Conservation (phyloP, 352 stramenopile species). For the Pythium chondricola region DNA sequence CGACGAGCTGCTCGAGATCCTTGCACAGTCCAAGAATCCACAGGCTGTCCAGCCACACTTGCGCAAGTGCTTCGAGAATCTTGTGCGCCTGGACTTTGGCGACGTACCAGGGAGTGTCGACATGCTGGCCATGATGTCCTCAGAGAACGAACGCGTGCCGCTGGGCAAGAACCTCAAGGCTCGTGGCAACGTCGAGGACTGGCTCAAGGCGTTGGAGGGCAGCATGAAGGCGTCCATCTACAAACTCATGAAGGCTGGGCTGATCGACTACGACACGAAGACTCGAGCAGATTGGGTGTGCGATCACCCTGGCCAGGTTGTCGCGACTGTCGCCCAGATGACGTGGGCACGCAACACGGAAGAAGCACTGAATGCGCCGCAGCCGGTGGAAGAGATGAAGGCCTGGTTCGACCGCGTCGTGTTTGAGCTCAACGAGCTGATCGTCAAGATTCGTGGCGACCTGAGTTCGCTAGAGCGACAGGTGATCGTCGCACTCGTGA, state of each 20-base stretch:
- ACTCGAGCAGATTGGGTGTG: slow-evolving; percentile 80
- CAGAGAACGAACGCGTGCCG: slow-evolving; percentile 83
- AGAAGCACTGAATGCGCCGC: slow-evolving; percentile 42
- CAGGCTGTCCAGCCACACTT: slow-evolving; percentile 92
- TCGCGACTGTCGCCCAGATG: slow-evolving; percentile 92
- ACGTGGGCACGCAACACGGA: slow-evolving; percentile 90
- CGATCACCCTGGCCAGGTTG: slow-evolving; percentile 89
- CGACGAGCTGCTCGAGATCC: slow-evolving; percentile 92
- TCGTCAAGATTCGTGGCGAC: slow-evolving; percentile 89
- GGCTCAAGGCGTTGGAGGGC: slow-evolving; percentile 82
- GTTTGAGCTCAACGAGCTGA: slow-evolving; percentile 87
- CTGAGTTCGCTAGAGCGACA: slow-evolving; percentile 86
- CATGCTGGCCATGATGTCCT: slow-evolving; percentile 92
- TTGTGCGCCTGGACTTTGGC: slow-evolving; percentile 76
- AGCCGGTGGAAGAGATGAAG: slow-evolving; percentile 48
- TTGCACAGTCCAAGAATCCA: slow-evolving; percentile 93
- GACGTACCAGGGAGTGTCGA: slow-evolving; percentile 82
- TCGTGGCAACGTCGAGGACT: slow-evolving; percentile 84
- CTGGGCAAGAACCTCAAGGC: slow-evolving; percentile 92
- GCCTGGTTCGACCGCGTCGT: slow-evolving; percentile 69
- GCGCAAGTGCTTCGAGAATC: slow-evolving; percentile 93
- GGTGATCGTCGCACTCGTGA: slow-evolving; percentile 92
- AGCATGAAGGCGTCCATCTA: slow-evolving; percentile 92
- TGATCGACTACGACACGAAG: slow-evolving; percentile 89
- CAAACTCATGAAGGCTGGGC: slow-evolving; percentile 88